Conservation (phyloP, 2,329 filamentous ascomycete genomes). For the Orbilia brochopaga region DNA sequence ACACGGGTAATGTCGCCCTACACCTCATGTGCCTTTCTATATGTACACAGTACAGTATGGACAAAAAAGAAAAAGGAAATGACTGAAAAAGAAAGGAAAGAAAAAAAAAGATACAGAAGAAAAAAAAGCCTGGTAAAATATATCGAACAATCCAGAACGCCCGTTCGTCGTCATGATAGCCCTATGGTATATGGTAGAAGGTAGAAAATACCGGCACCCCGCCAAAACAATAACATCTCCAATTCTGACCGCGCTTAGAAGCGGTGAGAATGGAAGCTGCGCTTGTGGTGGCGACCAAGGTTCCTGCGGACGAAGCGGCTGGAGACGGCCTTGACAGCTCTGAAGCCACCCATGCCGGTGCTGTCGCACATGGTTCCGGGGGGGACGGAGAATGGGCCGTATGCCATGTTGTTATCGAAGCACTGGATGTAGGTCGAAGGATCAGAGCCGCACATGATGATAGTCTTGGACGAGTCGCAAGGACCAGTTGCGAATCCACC, state of each 20-base stretch:
- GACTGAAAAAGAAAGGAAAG: not conserved
- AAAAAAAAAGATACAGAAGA: not conserved
- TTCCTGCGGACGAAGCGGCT: slow-evolving; percentile 32
- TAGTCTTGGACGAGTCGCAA: slow-evolving; percentile 36
- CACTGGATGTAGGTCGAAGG: slow-evolving; percentile 41
- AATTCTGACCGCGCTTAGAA: slow-evolving; percentile 17
- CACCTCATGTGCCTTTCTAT: not conserved
- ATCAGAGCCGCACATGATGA: slow-evolving; percentile 44
- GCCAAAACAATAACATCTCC: slow-evolving; percentile 1
- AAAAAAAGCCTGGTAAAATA: not conserved
- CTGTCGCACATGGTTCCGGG: slow-evolving; percentile 42
- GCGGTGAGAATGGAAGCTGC: slow-evolving; percentile 42
- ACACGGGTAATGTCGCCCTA: not conserved
- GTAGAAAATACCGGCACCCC: not conserved
- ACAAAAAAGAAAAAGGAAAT: slow-evolving; percentile 17
- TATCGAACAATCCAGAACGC: not conserved
- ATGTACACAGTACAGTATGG: slow-evolving; percentile 11
- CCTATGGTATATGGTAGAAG: slow-evolving; percentile 10
- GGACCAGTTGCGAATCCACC: slow-evolving; percentile 25
- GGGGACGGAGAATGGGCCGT: slow-evolving; percentile 46
- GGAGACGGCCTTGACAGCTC: slow-evolving; percentile 33
- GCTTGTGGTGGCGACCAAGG: slow-evolving; percentile 37
- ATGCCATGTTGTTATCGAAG: slow-evolving; percentile 46
- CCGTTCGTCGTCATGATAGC: slow-evolving; percentile 2
- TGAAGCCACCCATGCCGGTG: slow-evolving; percentile 50